Evolutionary conservation across 108 stramenopile species (phyloP).

Genomic region (Halocafeteria seosinensis): DNA sequence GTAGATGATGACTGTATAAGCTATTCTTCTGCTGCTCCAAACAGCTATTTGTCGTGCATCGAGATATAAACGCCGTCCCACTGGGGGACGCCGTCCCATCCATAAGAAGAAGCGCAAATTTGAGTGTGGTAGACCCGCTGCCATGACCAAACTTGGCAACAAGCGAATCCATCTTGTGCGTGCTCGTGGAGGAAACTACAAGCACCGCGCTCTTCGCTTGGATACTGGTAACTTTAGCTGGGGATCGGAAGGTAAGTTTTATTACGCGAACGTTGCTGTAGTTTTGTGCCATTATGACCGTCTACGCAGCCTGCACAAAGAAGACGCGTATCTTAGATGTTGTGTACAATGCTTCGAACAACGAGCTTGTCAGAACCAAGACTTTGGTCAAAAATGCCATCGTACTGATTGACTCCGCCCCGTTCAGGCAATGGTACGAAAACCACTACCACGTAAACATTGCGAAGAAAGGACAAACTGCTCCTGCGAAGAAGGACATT

Average conservation of each 20-base stretch:
- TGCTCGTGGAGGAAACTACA: constrained; percentile 79
- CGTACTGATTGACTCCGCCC: constrained; percentile 85
- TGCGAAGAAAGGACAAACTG: constrained; percentile 69
- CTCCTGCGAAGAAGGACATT: constrained; percentile 35
- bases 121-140: constrained; percentile 83
- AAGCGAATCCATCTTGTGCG: constrained; percentile 73
- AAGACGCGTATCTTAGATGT: constrained; percentile 98
- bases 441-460: constrained; percentile 83
- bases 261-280: not conserved
- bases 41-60: constrained; percentile 71
- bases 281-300: not conserved
- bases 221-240: constrained; percentile 96
- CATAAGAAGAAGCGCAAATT: constrained; percentile 98
- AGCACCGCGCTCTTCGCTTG: constrained; percentile 85
- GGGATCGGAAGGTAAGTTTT: constrained; percentile 68
- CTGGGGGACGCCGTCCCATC: constrained; percentile 85
- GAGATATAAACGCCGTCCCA: constrained; percentile 95
- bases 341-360: constrained; percentile 97
- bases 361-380: constrained; percentile 99
- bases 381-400: constrained; percentile 97
- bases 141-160: constrained; percentile 94
- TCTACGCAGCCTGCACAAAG: constrained; percentile 56
- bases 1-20: too few relatives aligned
- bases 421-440: constrained; percentile 96
- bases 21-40: too few relatives aligned